A percentile compares a stretch with the other conserved stretches of the same genome.
phyloP scores from a whole-genome alignment of 805 yeast species.

The Candida yuanshanica region DNA sequence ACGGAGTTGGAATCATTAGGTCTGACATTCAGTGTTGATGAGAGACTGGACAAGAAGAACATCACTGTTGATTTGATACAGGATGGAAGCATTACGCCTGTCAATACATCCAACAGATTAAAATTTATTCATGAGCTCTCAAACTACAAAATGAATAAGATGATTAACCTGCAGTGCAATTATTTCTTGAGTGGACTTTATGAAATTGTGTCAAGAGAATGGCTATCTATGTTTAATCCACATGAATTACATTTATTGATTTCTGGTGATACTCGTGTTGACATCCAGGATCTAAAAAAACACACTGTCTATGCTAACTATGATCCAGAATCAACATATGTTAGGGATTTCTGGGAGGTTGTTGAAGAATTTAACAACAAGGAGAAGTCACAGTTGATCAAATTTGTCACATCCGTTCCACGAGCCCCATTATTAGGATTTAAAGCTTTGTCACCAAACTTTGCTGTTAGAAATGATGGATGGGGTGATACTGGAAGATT shows the following conservation, averaged over 20 bases:
- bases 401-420: conserved; percentile 89
- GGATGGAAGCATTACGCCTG: conserved; percentile 51
- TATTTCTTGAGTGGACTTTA: conserved; percentile 67
- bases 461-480: conserved; percentile 75
- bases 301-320: conserved; percentile 68
- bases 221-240: conserved; percentile 85
- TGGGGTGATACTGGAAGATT: conserved; percentile 34
- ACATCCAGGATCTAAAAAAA: conserved; percentile 59
- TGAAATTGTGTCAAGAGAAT: conserved; percentile 58
- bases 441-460: conserved; percentile 61
- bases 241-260: conserved; percentile 78
- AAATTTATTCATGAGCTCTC: conserved; percentile 76
- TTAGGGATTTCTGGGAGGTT: conserved; percentile 68
- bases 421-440: conserved; percentile 91
- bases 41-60: conserved; percentile 28
- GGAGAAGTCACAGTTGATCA: conserved; percentile 63
- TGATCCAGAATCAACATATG: conserved; percentile 47
- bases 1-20: conserved; percentile 50
- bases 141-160: conserved; percentile 67
- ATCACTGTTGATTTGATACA: conserved; percentile 54
- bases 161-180: conserved; percentile 51
- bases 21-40: conserved; percentile 61
- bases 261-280: conserved; percentile 63
- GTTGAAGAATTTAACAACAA: conserved; percentile 51
- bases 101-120: conserved; percentile 53